Base-by-base conservation (phyloP, 208 protist species). In the Trypanosoma scelopori region DNA sequence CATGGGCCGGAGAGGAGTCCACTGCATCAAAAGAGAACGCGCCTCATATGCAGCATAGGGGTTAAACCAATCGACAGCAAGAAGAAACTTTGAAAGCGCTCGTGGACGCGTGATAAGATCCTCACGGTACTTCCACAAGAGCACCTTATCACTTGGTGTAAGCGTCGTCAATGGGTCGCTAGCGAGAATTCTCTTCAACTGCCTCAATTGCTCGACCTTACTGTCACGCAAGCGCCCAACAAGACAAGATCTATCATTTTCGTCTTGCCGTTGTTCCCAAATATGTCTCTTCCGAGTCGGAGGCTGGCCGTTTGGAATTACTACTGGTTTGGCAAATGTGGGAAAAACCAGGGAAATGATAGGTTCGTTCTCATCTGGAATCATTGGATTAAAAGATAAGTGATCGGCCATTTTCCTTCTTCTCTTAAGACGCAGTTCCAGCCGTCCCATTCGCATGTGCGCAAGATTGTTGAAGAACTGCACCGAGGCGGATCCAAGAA, bases 81-180 rank as follows among this genome's bases (percentile, higher is more conserved):
- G 69, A 12, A 97, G 61, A 53, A 95, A 87, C 30, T 93, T 96
- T 1, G 84, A 56, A 64, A 97, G 67, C 0, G 81, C 85, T 20
- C 73, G 80, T 35, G 89, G 86, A 30, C 78, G 59, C 0, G 57
- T 57, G 12, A 90, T 18, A 6, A 90, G 69, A 11, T 83, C 55
- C 42, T 89, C 66, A 11, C 84, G 77, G 51, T 87, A 85, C 48
- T 80, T 77, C 86, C 84, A 95, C 18, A 97, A 20, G 9, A 92
- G 68, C 0, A 74, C 65, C 39, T 89, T 86, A 58, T 97, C 89
- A 23, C 69, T 75, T 22, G 41, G 20, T 5, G 65, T 84, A 1
- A 97, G 47, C 2, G 75, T 45, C 16, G 79, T 65, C 12, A 97
- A 77, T 3, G 87, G 79, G 41, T 94, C 87, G 43, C 65, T 83